Evolutionary conservation across 768 basidiomycete species (phyloP).

Genomic region (Xanthoconium purpureum): DNA sequence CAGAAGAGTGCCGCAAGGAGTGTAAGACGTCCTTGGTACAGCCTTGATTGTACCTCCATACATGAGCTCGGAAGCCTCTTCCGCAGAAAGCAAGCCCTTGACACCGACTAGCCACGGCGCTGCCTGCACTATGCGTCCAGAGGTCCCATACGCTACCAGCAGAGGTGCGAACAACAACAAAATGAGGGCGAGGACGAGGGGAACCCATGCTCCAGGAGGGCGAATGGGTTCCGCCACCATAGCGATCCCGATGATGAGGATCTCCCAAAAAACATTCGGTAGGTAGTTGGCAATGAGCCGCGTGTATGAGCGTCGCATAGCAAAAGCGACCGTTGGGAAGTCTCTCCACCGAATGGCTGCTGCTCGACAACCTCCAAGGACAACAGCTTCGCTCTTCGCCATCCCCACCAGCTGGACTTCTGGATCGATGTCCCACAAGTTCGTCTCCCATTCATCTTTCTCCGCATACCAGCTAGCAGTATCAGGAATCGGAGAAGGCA

Average conservation of each 20-base stretch:
- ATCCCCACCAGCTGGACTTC: slow-evolving; percentile 18
- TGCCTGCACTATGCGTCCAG: slow-evolving; percentile 14
- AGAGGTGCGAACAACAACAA: slow-evolving; percentile 15
- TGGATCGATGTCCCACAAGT: slow-evolving; percentile 21
- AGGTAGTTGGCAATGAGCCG: slow-evolving; percentile 5
- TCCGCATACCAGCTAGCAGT: slow-evolving; percentile 21
- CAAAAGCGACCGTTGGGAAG: slow-evolving; percentile 21
- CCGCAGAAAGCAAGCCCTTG: slow-evolving; percentile 24
- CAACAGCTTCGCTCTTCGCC: slow-evolving; percentile 11
- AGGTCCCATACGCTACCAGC: slow-evolving; percentile 12
- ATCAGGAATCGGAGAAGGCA: slow-evolving; percentile 1
- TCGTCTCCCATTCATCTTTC: slow-evolving; percentile 13
- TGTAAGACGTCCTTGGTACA: slow-evolving; percentile 18
- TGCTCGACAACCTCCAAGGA: slow-evolving; percentile 26
- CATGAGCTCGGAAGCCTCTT: slow-evolving; percentile 14
- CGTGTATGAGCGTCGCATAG: slow-evolving; percentile 8
- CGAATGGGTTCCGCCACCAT: too few relatives aligned
- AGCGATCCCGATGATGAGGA: background rate
- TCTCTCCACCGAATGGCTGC: slow-evolving; percentile 23
- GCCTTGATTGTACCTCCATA: slow-evolving; percentile 12
- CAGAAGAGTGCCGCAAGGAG: slow-evolving; percentile 15
- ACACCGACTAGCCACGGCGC: slow-evolving; percentile 25
- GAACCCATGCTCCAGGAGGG: too few relatives aligned
- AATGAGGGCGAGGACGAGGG: background rate
- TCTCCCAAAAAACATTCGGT: slow-evolving; percentile 4